Conservation (phyloP, 805 yeast genomes). For the Naumovozyma castellii region DNA sequence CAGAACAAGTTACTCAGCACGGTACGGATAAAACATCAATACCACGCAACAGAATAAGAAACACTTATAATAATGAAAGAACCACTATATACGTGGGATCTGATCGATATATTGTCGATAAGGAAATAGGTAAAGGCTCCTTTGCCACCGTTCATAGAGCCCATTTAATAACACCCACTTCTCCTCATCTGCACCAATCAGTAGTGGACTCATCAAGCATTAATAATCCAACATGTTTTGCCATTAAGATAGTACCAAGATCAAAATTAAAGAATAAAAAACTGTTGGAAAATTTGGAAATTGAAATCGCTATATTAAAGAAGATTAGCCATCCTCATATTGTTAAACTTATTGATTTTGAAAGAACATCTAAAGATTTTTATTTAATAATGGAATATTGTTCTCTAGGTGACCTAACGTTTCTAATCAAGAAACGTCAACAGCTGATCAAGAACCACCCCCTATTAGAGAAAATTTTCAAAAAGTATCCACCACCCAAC, state of each 20-base stretch:
- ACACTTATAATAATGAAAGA: neutral
- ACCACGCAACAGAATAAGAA: neutral
- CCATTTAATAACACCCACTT: slow-evolving; percentile 28
- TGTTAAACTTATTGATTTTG: slow-evolving; percentile 76
- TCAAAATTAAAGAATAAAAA: slow-evolving; percentile 78
- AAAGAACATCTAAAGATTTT: slow-evolving; percentile 67
- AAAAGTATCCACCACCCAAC: slow-evolving; percentile 72
- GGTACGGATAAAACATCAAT: neutral
- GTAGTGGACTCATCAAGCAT: slow-evolving; percentile 9
- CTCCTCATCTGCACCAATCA: slow-evolving; percentile 3
- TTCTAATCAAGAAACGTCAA: slow-evolving; percentile 67
- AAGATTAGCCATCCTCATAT: slow-evolving; percentile 88
- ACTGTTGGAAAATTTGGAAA: slow-evolving; percentile 79
- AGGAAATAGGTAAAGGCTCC: slow-evolving; percentile 88
- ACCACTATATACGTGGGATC: slow-evolving; percentile 6
- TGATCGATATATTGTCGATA: slow-evolving; percentile 24
- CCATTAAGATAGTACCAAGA: slow-evolving; percentile 79
- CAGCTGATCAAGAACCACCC: slow-evolving; percentile 71
- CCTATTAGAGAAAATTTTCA: slow-evolving; percentile 61
- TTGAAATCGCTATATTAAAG: slow-evolving; percentile 83
- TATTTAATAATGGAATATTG: slow-evolving; percentile 95
- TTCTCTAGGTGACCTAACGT: slow-evolving; percentile 86
- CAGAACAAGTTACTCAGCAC: neutral
- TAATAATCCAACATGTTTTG: slow-evolving; percentile 45
- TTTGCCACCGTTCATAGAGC: slow-evolving; percentile 95